phyloP scores from a whole-genome alignment of 2,329 filamentous ascomycete genomes.

The Colletotrichum horii region DNA sequence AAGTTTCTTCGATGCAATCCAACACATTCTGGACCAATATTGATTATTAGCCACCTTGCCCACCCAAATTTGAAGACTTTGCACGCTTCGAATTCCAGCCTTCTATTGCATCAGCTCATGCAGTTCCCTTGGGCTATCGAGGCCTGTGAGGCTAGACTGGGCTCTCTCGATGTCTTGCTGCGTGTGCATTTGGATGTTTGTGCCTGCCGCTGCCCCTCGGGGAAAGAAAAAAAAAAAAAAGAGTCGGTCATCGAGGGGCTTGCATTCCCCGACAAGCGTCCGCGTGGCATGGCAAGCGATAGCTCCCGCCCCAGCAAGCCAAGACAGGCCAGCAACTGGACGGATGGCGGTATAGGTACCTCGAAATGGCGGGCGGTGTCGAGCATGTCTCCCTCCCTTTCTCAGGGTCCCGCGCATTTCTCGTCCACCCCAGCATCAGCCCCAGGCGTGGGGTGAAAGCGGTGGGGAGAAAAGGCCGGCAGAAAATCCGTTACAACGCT shows the following conservation, averaged over 20 bases:
- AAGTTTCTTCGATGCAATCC: not conserved
- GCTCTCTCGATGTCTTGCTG: not conserved
- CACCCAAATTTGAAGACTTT: not conserved
- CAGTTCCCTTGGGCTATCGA: not conserved
- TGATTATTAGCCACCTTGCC: not conserved
- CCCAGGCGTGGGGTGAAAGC: constrained; percentile 21
- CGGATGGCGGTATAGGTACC: constrained; percentile 1
- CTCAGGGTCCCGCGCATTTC: constrained; percentile 18
- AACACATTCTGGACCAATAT: not conserved
- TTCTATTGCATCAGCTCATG: not conserved
- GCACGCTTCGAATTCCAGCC: not conserved
- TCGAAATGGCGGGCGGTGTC: not conserved
- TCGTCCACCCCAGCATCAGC: constrained; percentile 17
- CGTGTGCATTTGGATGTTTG: not conserved
- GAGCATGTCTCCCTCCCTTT: not conserved
- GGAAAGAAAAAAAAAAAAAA: not conserved
- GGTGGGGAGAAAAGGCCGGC: constrained; percentile 13
- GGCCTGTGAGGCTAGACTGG: not conserved
- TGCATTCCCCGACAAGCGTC: constrained; percentile 8
- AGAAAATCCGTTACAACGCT: constrained; percentile 9
- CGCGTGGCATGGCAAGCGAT: constrained; percentile 20
- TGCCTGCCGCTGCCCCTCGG: not conserved
- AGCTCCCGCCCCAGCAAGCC: constrained; percentile 14
- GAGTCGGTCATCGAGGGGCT: constrained; percentile 1
- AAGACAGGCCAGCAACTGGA: not conserved